phyloP scores from a whole-genome alignment of 1,284 basidiomycete species.

The Trametes pubescens region DNA sequence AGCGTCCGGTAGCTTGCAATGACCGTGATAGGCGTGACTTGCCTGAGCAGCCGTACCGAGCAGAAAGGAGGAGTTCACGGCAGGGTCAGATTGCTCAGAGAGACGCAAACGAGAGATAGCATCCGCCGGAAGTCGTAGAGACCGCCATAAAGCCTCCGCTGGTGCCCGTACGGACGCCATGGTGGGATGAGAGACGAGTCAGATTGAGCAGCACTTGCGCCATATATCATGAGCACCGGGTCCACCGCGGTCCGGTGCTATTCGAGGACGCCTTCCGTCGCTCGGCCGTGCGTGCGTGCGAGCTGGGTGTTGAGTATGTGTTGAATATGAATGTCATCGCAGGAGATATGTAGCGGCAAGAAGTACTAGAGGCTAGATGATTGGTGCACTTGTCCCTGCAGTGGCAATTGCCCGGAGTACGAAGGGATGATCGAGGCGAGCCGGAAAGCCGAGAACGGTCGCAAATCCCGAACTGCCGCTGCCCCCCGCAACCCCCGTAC shows the following conservation, averaged over 20 bases:
- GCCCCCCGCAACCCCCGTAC: too few species aligned
- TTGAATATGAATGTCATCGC: not conserved
- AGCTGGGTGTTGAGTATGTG: not conserved
- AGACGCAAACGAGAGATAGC: constrained; percentile 49
- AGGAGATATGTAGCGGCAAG: too few species aligned
- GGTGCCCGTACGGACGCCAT: constrained; percentile 18
- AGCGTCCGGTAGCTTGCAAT: not conserved
- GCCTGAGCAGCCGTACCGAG: constrained; percentile 61
- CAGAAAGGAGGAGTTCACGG: constrained; percentile 58
- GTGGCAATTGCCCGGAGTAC: too few species aligned
- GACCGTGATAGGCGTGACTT: constrained; percentile 18
- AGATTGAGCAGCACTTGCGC: not conserved
- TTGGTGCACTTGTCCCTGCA: too few species aligned
- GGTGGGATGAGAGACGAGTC: not conserved
- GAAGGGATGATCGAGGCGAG: too few species aligned
- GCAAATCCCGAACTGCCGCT: too few species aligned
- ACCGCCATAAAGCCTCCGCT: constrained; percentile 46
- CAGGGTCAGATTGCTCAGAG: constrained; percentile 48
- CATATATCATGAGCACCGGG: not conserved
- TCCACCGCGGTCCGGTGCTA: not conserved
- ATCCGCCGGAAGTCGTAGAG: constrained; percentile 47
- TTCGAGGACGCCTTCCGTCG: not conserved
- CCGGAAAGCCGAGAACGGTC: too few species aligned
- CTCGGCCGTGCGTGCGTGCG: not conserved
- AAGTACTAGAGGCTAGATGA: too few species aligned